These are phyloP conservation scores for Candida namnaoensis DNA, from an alignment of 805 yeast genomes.

Conservation along the genomic window DNA sequence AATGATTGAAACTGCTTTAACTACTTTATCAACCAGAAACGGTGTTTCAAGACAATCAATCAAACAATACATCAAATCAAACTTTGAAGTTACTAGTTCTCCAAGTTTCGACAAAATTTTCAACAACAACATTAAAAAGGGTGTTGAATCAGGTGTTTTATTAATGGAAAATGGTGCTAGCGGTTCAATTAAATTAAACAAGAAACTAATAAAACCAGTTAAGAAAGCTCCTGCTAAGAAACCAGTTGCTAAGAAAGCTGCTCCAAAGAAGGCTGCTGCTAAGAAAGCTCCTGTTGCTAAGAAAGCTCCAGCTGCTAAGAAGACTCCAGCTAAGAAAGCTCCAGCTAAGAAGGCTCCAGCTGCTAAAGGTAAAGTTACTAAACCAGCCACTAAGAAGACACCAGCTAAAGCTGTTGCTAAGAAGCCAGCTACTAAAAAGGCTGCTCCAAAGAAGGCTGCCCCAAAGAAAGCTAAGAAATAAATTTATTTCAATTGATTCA, in stretches of 20 bases:
- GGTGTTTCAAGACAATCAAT: slow-evolving; percentile 84
- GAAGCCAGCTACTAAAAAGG: slow-evolving; percentile 17
- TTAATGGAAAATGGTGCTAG: slow-evolving; percentile 86
- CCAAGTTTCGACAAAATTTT: slow-evolving; percentile 65
- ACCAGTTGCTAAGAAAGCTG: slow-evolving; percentile 14
- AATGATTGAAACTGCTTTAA: slow-evolving; percentile 47
- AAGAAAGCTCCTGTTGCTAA: slow-evolving; percentile 19
- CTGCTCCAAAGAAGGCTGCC: slow-evolving; percentile 18
- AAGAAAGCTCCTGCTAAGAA: slow-evolving; percentile 24
- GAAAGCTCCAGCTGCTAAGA: slow-evolving; percentile 17
- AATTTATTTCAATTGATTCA: neutral
- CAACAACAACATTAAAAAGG: slow-evolving; percentile 72
- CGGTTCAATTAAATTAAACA: slow-evolving; percentile 65
- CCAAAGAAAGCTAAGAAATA: slow-evolving; percentile 14
- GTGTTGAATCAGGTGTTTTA: slow-evolving; percentile 70
- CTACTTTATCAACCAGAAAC: slow-evolving; percentile 66
- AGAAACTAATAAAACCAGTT: slow-evolving; percentile 12
- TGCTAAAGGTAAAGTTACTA: slow-evolving; percentile 23
- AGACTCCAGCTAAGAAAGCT: slow-evolving; percentile 3
- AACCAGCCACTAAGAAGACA: slow-evolving; percentile 22
- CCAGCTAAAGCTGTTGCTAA: slow-evolving; percentile 19
- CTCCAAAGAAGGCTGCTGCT: slow-evolving; percentile 20
- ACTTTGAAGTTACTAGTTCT: slow-evolving; percentile 44
- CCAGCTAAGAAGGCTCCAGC: slow-evolving; percentile 18
- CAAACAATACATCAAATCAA: slow-evolving; percentile 70